Conservation (phyloP, 1,284 basidiomycete species). For the Kwoniella shivajii region DNA sequence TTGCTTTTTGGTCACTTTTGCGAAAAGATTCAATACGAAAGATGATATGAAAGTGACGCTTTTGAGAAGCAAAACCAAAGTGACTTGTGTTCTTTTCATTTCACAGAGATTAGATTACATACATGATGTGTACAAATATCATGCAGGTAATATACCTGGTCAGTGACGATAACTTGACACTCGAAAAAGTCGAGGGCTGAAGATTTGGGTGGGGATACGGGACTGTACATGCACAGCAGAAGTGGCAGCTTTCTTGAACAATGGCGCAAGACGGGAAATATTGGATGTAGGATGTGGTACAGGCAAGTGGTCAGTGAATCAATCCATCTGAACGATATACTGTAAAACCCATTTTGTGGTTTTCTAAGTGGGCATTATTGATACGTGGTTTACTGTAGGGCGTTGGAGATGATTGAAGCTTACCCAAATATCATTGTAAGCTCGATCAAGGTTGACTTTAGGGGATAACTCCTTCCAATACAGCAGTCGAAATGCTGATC, state of each 20-base stretch:
- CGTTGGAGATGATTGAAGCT: constrained; percentile 1
- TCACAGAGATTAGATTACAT: constrained; percentile 7
- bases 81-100: neutral
- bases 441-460: too few species aligned
- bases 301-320: constrained; percentile 1
- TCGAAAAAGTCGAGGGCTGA: too few species aligned
- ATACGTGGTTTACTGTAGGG: too few species aligned
- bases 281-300: constrained; percentile 11
- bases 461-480: too few species aligned
- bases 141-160: constrained; percentile 9
- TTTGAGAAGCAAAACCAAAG: neutral
- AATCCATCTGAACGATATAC: neutral
- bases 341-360: too few species aligned
- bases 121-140: constrained; percentile 8
- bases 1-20: too few species aligned
- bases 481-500: too few species aligned
- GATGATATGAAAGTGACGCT: neutral
- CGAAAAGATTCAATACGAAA: too few species aligned
- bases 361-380: too few species aligned
- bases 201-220: too few species aligned
- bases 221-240: neutral
- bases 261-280: neutral
- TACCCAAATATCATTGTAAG: constrained; percentile 6
- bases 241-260: neutral
- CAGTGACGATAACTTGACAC: too few species aligned